Evolutionary conservation across 495 filamentous ascomycete species (phyloP), one percentile per base, ranked within the genome.

Genomic region (Hypomontagnella monticulosa): DNA sequence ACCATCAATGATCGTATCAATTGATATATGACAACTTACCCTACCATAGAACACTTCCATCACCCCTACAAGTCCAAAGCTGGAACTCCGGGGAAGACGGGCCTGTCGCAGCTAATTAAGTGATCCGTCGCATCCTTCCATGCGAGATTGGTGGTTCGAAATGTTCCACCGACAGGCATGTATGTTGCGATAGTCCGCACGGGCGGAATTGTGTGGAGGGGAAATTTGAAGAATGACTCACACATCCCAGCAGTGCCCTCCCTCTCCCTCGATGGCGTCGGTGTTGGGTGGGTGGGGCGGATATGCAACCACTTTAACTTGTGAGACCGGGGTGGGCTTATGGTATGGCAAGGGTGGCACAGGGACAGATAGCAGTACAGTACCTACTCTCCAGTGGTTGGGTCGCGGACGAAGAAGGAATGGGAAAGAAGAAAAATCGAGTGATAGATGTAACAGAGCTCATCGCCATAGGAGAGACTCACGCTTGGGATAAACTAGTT

Each of bases 261-360:
- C 33, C 27, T 48, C 41, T 27, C 59, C 32, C 7, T 34, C 8
- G 42, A n/a, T 27, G 53, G 27, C 19, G 49, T 11, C 14, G 42
- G 43, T 23, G 4, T 15, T 42, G 23, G 41, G 18, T 42, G 50
- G 14, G 44, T 63, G 61, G 56, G 55, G 49, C 42, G 43, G 40
- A 34, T 63, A 61, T 66, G 61, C 57, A 66, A 61, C 41, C 66
- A 64, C 61, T 65, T 65, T 65, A 70, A 61, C 55, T 56, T 23
- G 10, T 8, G 15, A 23, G 37, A 51, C 54, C 42, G 38, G 54
- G 47, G 52, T 43, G 16, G 38, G 44, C 23, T 27, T 27, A 27
- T 27, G 23, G 23, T 27, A 27, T 27, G 23, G 23, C 23, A 27
- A 27, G 23, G 16, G n/a, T 49, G 32, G 48, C 41, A 49, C 23